These are phyloP conservation scores for Yarrowia keelungensis DNA, from an alignment of 805 yeast genomes.

Conservation along the genomic window DNA sequence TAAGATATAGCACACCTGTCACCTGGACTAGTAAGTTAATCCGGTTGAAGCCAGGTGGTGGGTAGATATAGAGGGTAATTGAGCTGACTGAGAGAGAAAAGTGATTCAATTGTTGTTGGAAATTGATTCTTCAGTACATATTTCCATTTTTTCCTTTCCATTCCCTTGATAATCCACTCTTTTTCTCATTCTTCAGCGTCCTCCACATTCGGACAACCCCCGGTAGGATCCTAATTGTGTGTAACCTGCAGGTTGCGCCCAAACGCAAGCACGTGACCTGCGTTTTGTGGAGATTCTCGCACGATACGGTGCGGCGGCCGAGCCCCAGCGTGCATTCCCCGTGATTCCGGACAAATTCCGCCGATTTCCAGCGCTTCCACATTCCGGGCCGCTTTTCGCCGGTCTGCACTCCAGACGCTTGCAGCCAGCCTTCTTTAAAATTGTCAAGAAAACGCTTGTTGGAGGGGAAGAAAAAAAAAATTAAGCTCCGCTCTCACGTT, in stretches of 20 bases:
- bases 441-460: background rate
- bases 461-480: background rate
- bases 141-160: too few species aligned
- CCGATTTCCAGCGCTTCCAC: too few species aligned
- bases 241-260: constrained; percentile 24
- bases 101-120: too few species aligned
- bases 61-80: too few species aligned
- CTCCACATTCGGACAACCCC: background rate
- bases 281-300: constrained; percentile 12
- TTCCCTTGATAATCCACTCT: too few species aligned
- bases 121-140: too few species aligned
- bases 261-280: constrained; percentile 19
- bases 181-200: too few species aligned
- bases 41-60: background rate
- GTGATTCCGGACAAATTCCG: too few species aligned
- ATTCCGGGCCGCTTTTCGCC: background rate
- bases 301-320: constrained; percentile 1
- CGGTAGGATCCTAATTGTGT: constrained; percentile 1
- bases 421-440: constrained; percentile 4
- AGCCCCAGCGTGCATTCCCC: too few species aligned
- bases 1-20: background rate
- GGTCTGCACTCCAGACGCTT: background rate
- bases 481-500: background rate
- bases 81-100: too few species aligned
- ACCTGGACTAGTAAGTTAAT: constrained; percentile 11